Conservation (phyloP, 768 basidiomycete genomes). For the Kondoa malvinella region DNA sequence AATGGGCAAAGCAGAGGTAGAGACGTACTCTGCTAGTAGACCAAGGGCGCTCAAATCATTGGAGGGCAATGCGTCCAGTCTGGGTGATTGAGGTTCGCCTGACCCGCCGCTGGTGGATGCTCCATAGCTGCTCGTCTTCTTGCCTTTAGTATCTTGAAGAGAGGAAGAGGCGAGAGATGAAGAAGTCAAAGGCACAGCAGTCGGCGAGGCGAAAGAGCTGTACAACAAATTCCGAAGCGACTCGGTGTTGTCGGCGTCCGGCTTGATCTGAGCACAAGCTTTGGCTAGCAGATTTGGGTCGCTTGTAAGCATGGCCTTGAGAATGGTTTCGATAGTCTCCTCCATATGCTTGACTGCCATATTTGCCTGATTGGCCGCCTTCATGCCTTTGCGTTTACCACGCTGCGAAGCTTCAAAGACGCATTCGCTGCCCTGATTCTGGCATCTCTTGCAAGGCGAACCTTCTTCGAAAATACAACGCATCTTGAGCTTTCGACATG, state of each 20-base stretch:
- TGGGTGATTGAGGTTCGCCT: not conserved
- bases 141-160: not conserved
- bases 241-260: not conserved
- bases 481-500: not conserved
- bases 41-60: not conserved
- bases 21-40: not conserved
- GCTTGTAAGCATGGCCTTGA: constrained; percentile 44
- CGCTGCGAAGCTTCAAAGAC: constrained; percentile 91
- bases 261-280: not conserved
- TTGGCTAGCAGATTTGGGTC: not conserved
- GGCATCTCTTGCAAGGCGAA: constrained; percentile 71
- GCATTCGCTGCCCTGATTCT: constrained; percentile 45
- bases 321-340: constrained; percentile 65
- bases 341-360: constrained; percentile 68
- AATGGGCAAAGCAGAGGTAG: not conserved
- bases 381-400: constrained; percentile 38
- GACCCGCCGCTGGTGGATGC: not conserved
- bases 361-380: not conserved
- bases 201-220: not conserved
- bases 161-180: not conserved
- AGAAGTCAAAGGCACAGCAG: not conserved
- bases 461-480: constrained; percentile 47
- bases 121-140: not conserved
- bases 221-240: not conserved
- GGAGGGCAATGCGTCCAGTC: not conserved